These are phyloP conservation scores for Starmera caribaea DNA, from an alignment of 805 yeast genomes.

Conservation along the genomic window DNA sequence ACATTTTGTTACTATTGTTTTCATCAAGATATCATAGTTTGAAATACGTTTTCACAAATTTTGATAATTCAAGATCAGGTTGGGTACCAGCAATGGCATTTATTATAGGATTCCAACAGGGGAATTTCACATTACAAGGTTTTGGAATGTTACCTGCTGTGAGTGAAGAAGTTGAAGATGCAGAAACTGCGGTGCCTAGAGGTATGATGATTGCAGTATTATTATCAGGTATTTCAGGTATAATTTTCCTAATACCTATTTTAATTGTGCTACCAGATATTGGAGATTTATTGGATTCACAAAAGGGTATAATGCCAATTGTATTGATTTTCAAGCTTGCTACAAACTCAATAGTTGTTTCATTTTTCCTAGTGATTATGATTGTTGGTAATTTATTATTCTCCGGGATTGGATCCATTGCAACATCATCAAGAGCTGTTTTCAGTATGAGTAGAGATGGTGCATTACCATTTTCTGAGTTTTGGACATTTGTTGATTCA, in stretches of 20 bases:
- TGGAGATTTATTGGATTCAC: conserved; percentile 41
- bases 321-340: conserved; percentile 66
- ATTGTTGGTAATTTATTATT: conserved; percentile 62
- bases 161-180: conserved; percentile 72
- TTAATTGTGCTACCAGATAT: conserved; percentile 65
- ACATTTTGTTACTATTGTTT: conserved; percentile 47
- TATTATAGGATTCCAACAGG: conserved; percentile 67
- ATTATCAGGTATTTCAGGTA: conserved; percentile 58
- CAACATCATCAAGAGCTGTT: conserved; percentile 77
- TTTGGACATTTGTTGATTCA: conserved; percentile 60
- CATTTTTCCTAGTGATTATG: conserved; percentile 57
- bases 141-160: conserved; percentile 75
- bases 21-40: conserved; percentile 50
- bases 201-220: conserved; percentile 61
- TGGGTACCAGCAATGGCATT: conserved; percentile 68
- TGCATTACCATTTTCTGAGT: conserved; percentile 56
- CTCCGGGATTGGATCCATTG: conserved; percentile 71
- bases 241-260: conserved; percentile 64
- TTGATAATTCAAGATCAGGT: conserved; percentile 67
- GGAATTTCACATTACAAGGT: conserved; percentile 73
- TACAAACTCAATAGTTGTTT: conserved; percentile 58
- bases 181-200: conserved; percentile 66
- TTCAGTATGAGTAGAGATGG: conserved; percentile 79
- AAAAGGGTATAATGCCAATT: conserved; percentile 67
- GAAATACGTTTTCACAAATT: conserved; percentile 49